Base-by-base conservation (phyloP, 75 land plant species). In the Selaginella moellendorffii region DNA sequence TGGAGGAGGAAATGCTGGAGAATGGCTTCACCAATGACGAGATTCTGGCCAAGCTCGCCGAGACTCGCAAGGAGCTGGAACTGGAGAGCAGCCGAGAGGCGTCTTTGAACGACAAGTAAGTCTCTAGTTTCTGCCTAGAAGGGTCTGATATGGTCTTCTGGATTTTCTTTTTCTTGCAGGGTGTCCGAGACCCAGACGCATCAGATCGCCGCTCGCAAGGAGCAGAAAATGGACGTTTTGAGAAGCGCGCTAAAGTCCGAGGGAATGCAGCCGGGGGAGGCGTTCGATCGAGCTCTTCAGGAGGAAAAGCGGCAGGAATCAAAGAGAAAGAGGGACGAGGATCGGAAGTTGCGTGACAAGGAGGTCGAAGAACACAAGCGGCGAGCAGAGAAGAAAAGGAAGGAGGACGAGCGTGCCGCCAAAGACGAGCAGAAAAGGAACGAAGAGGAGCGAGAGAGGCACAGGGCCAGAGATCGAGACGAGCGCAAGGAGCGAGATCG, bases 201-300 rank as follows among this genome's bases (percentile, higher is more conserved):
- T 68, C 96, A 93, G 62, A 79, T 93, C 74, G 98, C 96, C 69
- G 98, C 98, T 0, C 74, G 77, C 63, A 93, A 93, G 68, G 98
- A 93, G 65, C 79, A 78, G 66, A 76, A 89, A 61, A 56, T 93
- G 80, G 96, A 93, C 66, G 78, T 78, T 0, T 61, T 93, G 54
- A 82, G 76, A 69, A 80, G 81, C 54, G 96, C 98, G 28, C 73
- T 93, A 56, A 82, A 85, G 1, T 76, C 88, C 17, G 61, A 61
- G 1, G 79, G 71, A 28, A 63, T 79, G 10, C 56, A 63, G 42
- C 80, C 69, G 51, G 78, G 83, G 9, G 78, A 77, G 24, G 27
- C 73, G 0, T 74, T 74, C 54, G 82, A 80, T 62, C 64, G 76
- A 20, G 80, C 72, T 30, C 53, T 64, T 53, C 78, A 82, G 51